Conservation (phyloP, 2,329 filamentous ascomycete species). For the Fonsecaea monophora region DNA sequence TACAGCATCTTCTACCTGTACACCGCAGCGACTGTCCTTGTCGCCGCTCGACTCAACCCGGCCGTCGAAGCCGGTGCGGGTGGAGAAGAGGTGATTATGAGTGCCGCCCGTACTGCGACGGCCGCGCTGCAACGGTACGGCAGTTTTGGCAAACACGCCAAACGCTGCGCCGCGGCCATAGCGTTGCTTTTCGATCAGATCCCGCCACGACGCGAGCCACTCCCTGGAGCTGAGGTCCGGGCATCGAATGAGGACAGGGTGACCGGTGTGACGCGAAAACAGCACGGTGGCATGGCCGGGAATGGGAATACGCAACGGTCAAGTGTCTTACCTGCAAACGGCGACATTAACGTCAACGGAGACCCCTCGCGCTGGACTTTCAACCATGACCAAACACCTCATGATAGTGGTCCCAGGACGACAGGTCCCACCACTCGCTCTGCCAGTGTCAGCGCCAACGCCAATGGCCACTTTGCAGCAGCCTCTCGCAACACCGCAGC, state of each 20-base stretch:
- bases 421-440: neutral
- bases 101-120: conserved; percentile 15
- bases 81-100: conserved; percentile 11
- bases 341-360: neutral
- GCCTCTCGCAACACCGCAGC: neutral
- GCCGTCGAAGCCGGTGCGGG: conserved; percentile 14
- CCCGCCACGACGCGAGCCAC: conserved; percentile 15
- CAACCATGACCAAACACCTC: neutral
- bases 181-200: conserved; percentile 30
- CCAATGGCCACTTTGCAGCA: neutral
- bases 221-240: neutral
- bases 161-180: conserved; percentile 21
- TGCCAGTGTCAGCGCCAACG: neutral
- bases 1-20: conserved; percentile 49
- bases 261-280: neutral
- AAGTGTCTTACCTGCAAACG: neutral
- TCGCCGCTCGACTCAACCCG: conserved; percentile 42
- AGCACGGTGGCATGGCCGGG: neutral
- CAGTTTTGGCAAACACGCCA: conserved; percentile 19
- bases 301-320: neutral
- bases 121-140: conserved; percentile 10
- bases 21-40: conserved; percentile 46
- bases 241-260: neutral
- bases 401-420: neutral
- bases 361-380: neutral